Conservation (phyloP, 257 asterid species). For the Nicotiana tomentosiformis region DNA sequence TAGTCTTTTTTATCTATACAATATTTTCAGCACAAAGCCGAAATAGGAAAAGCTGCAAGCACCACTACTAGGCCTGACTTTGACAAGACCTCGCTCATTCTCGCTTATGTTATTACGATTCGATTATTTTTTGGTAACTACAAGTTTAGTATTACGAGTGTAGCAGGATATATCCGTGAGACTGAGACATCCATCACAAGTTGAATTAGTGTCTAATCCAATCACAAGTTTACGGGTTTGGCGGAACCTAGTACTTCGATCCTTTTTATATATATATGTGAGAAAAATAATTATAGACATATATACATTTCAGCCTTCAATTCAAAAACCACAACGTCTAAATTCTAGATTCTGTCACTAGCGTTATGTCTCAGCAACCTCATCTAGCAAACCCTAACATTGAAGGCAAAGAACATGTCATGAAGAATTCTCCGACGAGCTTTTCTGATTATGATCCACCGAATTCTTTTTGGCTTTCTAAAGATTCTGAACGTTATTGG, state of each 20-base stretch:
- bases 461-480: conserved; percentile 2
- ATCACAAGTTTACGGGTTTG: not conserved
- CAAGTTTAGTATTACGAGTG: not conserved
- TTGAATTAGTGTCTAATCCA: not conserved
- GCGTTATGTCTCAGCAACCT: not conserved
- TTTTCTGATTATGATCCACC: not conserved
- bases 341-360: not conserved
- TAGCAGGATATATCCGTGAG: not conserved
- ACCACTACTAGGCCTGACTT: not conserved
- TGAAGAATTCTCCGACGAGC: not conserved
- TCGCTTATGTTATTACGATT: not conserved
- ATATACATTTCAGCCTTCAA: not conserved
- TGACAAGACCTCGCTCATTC: not conserved
- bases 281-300: not conserved
- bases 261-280: too few relatives aligned
- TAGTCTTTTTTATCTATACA: not conserved
- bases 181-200: not conserved
- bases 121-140: too few relatives aligned
- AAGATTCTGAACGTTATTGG: conserved; percentile 10
- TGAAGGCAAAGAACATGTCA: not conserved
- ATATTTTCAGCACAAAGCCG: too few relatives aligned
- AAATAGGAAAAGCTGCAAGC: not conserved
- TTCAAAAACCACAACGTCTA: not conserved
- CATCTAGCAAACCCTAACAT: not conserved
- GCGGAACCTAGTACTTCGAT: not conserved